These are phyloP conservation scores for Oryza glaberrima DNA, from an alignment of 176 grass and related monocot species.

Conservation along the genomic window DNA sequence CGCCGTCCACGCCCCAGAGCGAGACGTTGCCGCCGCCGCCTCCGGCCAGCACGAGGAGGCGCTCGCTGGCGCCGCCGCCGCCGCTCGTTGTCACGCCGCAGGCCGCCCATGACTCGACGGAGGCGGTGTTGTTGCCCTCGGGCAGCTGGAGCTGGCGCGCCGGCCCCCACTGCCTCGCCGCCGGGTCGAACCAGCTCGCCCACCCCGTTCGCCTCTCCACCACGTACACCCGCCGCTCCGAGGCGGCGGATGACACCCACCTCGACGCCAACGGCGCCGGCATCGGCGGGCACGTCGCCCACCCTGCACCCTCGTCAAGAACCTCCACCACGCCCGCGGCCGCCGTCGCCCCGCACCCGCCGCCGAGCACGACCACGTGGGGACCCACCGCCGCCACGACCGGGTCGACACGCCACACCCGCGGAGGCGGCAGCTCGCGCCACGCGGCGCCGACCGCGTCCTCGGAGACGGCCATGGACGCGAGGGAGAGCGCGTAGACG, in stretches of 20 bases:
- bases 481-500: conserved; percentile 42
- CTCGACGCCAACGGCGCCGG: conserved; percentile 32
- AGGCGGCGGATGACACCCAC: conserved; percentile 15
- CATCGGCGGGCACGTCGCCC: conserved; percentile 38
- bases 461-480: conserved; percentile 16
- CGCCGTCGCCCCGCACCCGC: conserved; percentile 29
- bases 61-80: neutral
- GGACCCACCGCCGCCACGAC: conserved; percentile 35
- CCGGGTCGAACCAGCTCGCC: conserved; percentile 49
- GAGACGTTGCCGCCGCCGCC: neutral
- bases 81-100: neutral
- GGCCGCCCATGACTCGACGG: neutral
- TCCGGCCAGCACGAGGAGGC: conserved; percentile 11
- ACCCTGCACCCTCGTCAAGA: neutral
- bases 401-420: conserved; percentile 46
- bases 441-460: conserved; percentile 44
- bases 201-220: conserved; percentile 34
- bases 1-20: conserved; percentile 43
- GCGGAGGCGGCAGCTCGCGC: conserved; percentile 33
- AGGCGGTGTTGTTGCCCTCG: neutral
- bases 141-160: neutral
- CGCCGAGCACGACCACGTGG: conserved; percentile 32
- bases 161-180: conserved; percentile 37
- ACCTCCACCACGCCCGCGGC: conserved; percentile 38
- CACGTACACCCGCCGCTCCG: conserved; percentile 31